phyloP scores from a whole-genome alignment of 2,329 filamentous ascomycete species.

The Hirsutella minnesotensis region DNA sequence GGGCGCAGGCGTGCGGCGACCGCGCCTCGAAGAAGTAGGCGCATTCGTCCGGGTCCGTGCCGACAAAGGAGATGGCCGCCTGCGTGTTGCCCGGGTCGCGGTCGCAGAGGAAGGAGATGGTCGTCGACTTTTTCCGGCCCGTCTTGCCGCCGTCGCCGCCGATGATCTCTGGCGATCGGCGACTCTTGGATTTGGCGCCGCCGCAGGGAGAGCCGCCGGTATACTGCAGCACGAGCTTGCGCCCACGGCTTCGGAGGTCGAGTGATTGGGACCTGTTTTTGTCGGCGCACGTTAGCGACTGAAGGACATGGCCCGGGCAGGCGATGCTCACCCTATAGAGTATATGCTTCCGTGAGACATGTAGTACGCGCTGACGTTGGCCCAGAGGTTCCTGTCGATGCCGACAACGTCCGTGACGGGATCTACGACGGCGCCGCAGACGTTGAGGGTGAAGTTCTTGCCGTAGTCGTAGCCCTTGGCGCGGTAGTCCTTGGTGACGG shows the following conservation, averaged over 20 bases:
- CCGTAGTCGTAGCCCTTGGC: constrained; percentile 66
- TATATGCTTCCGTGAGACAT: constrained; percentile 52
- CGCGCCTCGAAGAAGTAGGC: constrained; percentile 93
- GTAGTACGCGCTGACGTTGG: constrained; percentile 73
- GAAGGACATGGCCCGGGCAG: too few relatives aligned
- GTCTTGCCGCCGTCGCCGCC: constrained; percentile 13
- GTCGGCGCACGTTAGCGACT: too few relatives aligned
- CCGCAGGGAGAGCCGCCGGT: constrained; percentile 65
- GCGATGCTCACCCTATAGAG: constrained; percentile 54
- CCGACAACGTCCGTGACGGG: constrained; percentile 50
- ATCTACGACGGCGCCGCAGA: constrained; percentile 66
- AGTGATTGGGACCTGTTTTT: constrained; percentile 34
- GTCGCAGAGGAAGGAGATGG: constrained; percentile 90
- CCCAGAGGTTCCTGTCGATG: constrained; percentile 48
- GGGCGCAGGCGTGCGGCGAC: constrained; percentile 67
- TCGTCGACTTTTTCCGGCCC: constrained; percentile 58
- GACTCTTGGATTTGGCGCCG: constrained; percentile 17
- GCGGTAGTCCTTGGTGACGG: constrained; percentile 40
- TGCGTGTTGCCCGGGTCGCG: constrained; percentile 58
- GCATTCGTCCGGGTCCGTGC: constrained; percentile 74
- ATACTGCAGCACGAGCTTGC: constrained; percentile 68
- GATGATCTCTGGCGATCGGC: constrained; percentile 10
- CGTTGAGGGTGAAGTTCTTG: constrained; percentile 74
- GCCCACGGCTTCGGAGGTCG: constrained; percentile 46
- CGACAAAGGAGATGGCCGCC: constrained; percentile 72